A percentile compares a stretch with the other conserved stretches of the same genome.
Evolutionary conservation across 192 early-diverging fungal genomes (phyloP).

Genomic region (Anaeromyces robustus): DNA sequence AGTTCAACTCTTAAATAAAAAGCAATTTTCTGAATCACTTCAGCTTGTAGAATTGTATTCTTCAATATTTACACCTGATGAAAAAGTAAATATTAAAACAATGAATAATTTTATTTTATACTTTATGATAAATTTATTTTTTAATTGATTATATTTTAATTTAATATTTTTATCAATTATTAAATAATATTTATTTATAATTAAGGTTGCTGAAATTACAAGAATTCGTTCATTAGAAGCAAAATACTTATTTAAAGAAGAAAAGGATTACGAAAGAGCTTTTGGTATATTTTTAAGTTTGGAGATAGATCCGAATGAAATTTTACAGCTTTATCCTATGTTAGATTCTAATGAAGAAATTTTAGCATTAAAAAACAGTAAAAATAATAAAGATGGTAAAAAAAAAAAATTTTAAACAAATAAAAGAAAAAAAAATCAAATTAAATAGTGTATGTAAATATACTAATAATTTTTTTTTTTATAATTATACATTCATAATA

Average conservation of each 20-base stretch:
- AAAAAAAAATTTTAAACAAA: slow-evolving; percentile 2
- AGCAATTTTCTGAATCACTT: not conserved
- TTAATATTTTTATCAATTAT: too few species aligned
- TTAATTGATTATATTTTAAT: too few species aligned
- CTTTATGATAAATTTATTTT: not conserved
- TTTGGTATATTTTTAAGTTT: slow-evolving; percentile 26
- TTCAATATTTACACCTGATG: not conserved
- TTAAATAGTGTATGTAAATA: too few species aligned
- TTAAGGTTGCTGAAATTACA: slow-evolving; percentile 29
- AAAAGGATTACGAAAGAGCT: slow-evolving; percentile 28
- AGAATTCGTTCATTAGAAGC: slow-evolving; percentile 33
- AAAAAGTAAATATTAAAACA: too few species aligned
- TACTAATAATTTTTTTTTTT: too few species aligned
- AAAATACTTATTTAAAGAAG: slow-evolving; percentile 28
- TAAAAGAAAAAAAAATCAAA: not conserved
- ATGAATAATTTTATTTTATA: too few species aligned
- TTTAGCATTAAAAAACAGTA: slow-evolving; percentile 1
- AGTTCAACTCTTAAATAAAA: not conserved
- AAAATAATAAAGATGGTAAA: not conserved
- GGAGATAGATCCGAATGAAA: slow-evolving; percentile 34
- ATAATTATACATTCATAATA: not conserved
- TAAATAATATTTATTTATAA: too few species aligned
- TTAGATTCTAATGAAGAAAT: slow-evolving; percentile 3
- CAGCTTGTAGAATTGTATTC: not conserved
- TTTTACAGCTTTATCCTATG: slow-evolving; percentile 36